Percentiles rank a stretch among this genome's conserved stretches.
phyloP scores from a whole-genome alignment of 257 asterid species.

The Marsdenia floribunda region DNA sequence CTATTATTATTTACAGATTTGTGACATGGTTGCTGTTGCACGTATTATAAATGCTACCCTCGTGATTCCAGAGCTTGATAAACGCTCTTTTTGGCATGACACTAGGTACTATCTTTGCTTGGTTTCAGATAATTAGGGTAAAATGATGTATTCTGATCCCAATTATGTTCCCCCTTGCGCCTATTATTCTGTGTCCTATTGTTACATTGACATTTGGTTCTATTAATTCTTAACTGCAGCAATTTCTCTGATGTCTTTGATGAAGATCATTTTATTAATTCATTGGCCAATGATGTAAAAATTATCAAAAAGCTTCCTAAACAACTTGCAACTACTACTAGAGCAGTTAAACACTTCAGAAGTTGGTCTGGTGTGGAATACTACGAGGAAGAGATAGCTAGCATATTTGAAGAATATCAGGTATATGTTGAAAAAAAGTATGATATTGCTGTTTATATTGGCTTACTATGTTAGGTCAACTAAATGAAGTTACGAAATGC shows the following conservation, averaged over 20 bases:
- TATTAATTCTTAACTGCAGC: slow-evolving; percentile 45
- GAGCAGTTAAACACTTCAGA: slow-evolving; percentile 79
- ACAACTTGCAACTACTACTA: slow-evolving; percentile 50
- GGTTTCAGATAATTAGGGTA: neutral
- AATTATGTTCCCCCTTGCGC: neutral
- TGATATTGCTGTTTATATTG: neutral
- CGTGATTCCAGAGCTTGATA: slow-evolving; percentile 93
- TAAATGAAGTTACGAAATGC: slow-evolving; percentile 12
- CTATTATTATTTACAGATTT: slow-evolving; percentile 53
- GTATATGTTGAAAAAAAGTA: slow-evolving; percentile 26
- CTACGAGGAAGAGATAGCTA: slow-evolving; percentile 72
- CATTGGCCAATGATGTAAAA: slow-evolving; percentile 65
- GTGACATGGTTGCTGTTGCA: slow-evolving; percentile 99
- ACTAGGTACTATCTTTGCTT: slow-evolving; percentile 47
- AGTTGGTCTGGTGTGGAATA: slow-evolving; percentile 94
- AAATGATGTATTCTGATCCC: neutral
- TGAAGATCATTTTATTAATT: slow-evolving; percentile 64
- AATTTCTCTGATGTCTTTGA: slow-evolving; percentile 91
- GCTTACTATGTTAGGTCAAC: slow-evolving; percentile 2
- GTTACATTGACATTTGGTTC: slow-evolving; percentile 9
- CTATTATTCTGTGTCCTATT: neutral
- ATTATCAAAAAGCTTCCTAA: slow-evolving; percentile 66
- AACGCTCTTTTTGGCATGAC: slow-evolving; percentile 92
- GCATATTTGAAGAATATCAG: slow-evolving; percentile 79
- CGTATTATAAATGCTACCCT: slow-evolving; percentile 91